A percentile compares a stretch with the other conserved stretches of the same genome.
Evolutionary conservation across 192 early-diverging fungal genomes (phyloP).

Genomic region (Mortierella antarctica): DNA sequence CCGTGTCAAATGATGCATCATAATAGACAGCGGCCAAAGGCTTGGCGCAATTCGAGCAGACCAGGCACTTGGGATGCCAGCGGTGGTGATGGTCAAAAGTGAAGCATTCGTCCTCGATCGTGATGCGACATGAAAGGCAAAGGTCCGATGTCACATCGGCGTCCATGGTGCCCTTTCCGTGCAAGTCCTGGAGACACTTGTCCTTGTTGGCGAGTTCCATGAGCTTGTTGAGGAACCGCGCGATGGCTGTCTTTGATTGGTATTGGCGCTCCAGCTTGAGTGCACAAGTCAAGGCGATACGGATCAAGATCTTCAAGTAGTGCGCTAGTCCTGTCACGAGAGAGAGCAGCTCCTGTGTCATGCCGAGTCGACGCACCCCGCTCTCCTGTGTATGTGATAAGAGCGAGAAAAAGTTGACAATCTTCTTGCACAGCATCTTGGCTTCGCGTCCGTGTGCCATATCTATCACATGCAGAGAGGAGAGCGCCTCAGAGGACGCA

Average conservation of each 20-base stretch:
- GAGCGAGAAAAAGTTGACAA: slow-evolving; percentile 94
- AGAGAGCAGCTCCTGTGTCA: slow-evolving; percentile 89
- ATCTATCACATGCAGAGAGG: slow-evolving; percentile 18
- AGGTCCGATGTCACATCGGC: slow-evolving; percentile 80
- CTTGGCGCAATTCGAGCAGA: slow-evolving; percentile 72
- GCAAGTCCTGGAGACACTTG: slow-evolving; percentile 56
- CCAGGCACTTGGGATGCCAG: slow-evolving; percentile 88
- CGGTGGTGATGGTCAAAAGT: slow-evolving; percentile 68
- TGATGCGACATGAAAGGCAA: slow-evolving; percentile 79
- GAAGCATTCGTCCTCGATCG: slow-evolving; percentile 91
- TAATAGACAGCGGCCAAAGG: slow-evolving; percentile 50
- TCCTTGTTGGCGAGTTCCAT: slow-evolving; percentile 74
- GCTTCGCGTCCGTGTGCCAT: slow-evolving; percentile 84
- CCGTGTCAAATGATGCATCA: slow-evolving; percentile 63
- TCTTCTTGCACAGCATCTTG: slow-evolving; percentile 94
- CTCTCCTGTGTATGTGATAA: slow-evolving; percentile 79
- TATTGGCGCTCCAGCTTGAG: slow-evolving; percentile 78
- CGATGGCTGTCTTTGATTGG: slow-evolving; percentile 60
- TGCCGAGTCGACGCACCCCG: slow-evolving; percentile 62
- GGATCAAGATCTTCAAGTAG: slow-evolving; percentile 90
- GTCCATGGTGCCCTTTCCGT: slow-evolving; percentile 52
- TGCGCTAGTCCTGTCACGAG: slow-evolving; percentile 93
- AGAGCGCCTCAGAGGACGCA: not conserved
- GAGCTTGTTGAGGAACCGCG: slow-evolving; percentile 82
- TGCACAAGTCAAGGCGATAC: slow-evolving; percentile 87